Evolutionary conservation across 495 filamentous ascomycete genomes (phyloP), one percentile per base, ranked within the genome.

Genomic region (Penicillium diatomitis): DNA sequence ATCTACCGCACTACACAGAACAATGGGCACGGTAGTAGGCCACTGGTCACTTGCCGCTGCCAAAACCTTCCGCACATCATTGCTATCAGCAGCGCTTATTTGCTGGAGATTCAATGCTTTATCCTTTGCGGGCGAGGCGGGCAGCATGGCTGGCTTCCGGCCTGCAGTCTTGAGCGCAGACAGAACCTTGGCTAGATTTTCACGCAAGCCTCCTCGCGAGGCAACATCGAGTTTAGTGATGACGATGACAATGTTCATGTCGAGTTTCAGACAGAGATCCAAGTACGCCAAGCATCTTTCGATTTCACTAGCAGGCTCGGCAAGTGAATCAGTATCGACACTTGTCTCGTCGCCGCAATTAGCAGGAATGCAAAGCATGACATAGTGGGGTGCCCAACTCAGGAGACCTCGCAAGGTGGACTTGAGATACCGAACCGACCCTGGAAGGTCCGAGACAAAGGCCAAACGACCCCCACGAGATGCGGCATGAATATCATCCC

Each of bases 341-440:
- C 20, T 20, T 10, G 55, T 58, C 34, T 70, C 69, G 35, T 83
- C 79, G 31, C 71, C 75, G 52, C 85, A 83, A 58, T 91, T 87
- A 27, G 88, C 89, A 20, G 90, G 82, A 48, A 96, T 82, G 57
- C 94, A 94, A 8, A 96, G 77, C 39, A 94, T 60, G 5, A 88
- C 89, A 80, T 90, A 96, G 61, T 98, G 90, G 20, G 92, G 92
- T 20, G 87, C 88, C 90, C 92, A 98, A 45, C 91, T 90, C 41
- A 98, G 73, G n/a, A 97, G 70, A 0, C 89, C 88, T 45, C 90
- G 76, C 32, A 97, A 71, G 4, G 85, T 90, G 2, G 94, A 96
- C 48, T 91, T 82, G 37, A 89, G 75, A 66, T 89, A 97, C 34
- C 87, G 80, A 5, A 88, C 82, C 47, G 92, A 87, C 2, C 92